Base-by-base conservation (phyloP, 202 grass and related monocot species). In the Carex sylvatica region DNA sequence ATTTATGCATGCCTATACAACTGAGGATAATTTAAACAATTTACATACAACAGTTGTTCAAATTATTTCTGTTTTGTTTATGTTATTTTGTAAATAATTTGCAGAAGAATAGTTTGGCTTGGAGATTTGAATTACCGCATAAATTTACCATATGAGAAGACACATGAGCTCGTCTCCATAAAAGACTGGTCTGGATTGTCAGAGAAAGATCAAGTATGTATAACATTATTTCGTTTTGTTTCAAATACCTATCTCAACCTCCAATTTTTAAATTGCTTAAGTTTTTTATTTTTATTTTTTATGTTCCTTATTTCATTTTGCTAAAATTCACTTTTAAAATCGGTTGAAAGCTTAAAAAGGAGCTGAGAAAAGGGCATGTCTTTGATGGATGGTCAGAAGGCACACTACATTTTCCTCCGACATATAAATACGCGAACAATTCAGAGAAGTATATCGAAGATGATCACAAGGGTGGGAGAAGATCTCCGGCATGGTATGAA, bases 121-220 rank as follows among this genome's bases (percentile, higher is more conserved):
- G 96, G 96, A 18, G 96, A 99, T 76, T 87, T 96, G 63, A 99
- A 99, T 61, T 99, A 99, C 70, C 89, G 96, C 19, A 85, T 99
- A 18, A 91, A 99, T 65, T 87, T 92, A 79, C 15, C 93, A 22
- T 93, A 90, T 82, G 86, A 93, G 42, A 79, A 49, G 64, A 86
- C 85, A 2, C 93, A 96, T 52, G 81, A 91, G 69, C 88, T 96
- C 2, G 78, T 92, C 54, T 60, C 75, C 14, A 60, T 42, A 4
- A 90, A 70, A 64, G 42, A 91, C 1, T 99, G 93, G 96, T 3
- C 44, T 9, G 36, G 64, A 58, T 38, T 99, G 13, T 75, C 91
- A 7, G 93, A 92, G 66, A 90, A 52, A 83, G 96, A 99, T 83
- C 96, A 97, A 89, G 94, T 94, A 89, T 19, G 28, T 8, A 15